Base-by-base conservation (phyloP, 2,329 filamentous ascomycete genomes). In the Arthroderma sp. region DNA sequence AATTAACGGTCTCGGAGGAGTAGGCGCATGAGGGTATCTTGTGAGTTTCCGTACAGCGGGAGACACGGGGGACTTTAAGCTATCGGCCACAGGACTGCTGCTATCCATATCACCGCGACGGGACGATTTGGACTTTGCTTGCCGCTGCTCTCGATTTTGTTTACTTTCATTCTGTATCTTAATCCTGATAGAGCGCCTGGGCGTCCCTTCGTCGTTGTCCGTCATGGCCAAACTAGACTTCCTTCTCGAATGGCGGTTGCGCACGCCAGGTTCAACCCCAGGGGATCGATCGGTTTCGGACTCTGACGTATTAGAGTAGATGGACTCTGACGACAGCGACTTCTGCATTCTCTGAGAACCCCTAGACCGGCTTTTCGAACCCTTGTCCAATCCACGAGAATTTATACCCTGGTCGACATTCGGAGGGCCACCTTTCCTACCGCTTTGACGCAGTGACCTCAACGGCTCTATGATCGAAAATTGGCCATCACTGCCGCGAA, bases 61-160 rank as follows among this genome's bases (percentile, higher is more conserved):
- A 28, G 91, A 95, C 2, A 89, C 94, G 2, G 93, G 93, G 13
- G 93, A 97, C 71, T 98, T 98, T 61, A 98, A 79, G 59, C 88
- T 88, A 54, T 88, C 86, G 44, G 82, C 77, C 5, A 89, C 84
- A 59, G 88, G 77, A n/a, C n/a, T n/a, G 23, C 62, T 62, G 47
- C 63, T 59, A 47, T 63, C 63, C 51, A 28, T 28, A 43, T 66
- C 65, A 61, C 65, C 62, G 15, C 63, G 58, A 39, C 62, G 64
- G 19, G 63, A 64, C 4, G 67, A 53, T 57, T 71, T 69, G 53
- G 65, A 67, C 56, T 68, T 68, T n/a, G 65, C 61, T 54, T 67
- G 66, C 43, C 70, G 68, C 58, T 68, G 81, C 69, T 89, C 91
- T 58, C 87, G 82, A 69, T 88, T 84, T 61, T 84, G 79, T 58